A percentile compares a stretch with the other conserved stretches of the same genome.
Evolutionary conservation across 768 basidiomycete species (phyloP).

Genomic region (Trametes punicea): DNA sequence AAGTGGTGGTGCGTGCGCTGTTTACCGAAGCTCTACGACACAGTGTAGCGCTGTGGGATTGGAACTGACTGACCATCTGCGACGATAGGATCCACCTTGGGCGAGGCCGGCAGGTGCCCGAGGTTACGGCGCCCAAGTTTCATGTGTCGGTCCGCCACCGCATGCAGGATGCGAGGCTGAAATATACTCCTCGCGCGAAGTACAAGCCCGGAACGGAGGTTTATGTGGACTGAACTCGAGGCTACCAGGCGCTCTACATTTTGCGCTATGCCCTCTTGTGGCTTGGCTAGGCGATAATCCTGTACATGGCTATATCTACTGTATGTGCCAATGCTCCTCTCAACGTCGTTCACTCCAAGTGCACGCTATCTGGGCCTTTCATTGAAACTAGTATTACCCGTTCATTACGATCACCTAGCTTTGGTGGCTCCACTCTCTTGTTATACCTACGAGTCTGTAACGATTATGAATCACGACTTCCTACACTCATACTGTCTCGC

Average conservation of each 20-base stretch:
- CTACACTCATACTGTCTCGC: too few species aligned
- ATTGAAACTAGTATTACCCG: too few species aligned
- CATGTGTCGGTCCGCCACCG: slow-evolving; percentile 63
- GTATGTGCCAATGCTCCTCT: too few species aligned
- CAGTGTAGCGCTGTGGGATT: background rate
- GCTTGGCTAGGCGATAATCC: too few species aligned
- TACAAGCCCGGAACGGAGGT: slow-evolving; percentile 46
- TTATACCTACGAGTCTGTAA: too few species aligned
- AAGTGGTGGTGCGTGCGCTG: slow-evolving; percentile 48
- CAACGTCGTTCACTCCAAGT: too few species aligned
- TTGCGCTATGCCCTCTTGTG: too few species aligned
- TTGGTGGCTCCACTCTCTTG: too few species aligned
- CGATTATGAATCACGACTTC: too few species aligned
- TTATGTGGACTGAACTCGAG: slow-evolving; percentile 38
- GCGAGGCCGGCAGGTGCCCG: slow-evolving; percentile 48
- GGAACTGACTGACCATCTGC: background rate
- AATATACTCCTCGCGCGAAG: slow-evolving; percentile 57
- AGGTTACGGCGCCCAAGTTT: slow-evolving; percentile 47
- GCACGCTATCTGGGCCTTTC: too few species aligned
- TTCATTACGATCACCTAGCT: too few species aligned
- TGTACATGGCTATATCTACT: too few species aligned
- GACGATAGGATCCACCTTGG: slow-evolving; percentile 50
- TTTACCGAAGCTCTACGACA: background rate
- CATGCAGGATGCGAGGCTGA: slow-evolving; percentile 43
- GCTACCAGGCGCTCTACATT: background rate